Base-by-base conservation (phyloP, 2,329 filamentous ascomycete genomes). In the Orbilia quercus region DNA sequence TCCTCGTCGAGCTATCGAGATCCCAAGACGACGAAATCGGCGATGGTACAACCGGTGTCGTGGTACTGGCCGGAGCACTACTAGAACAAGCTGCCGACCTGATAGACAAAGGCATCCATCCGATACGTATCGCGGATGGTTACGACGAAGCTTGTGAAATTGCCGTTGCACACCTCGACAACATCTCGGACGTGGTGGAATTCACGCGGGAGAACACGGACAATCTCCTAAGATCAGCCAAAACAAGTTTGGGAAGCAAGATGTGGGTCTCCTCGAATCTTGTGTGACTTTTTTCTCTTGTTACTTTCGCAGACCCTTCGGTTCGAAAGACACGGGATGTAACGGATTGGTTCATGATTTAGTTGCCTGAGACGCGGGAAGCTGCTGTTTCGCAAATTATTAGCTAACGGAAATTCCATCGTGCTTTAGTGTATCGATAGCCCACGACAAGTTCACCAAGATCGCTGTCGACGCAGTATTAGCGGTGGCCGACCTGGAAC, bases 61-160 rank as follows among this genome's bases (percentile, higher is more conserved):
- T 99, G 57, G 96, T 99, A 53, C 84, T 99, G 77, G 95, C 95
- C 12, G 95, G 94, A 76, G 93, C 95, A 75, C 87, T 99, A 76
- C 85, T 99, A 74, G 96, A 99, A 83, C 94, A 98, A 83, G 95
- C 95, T 16, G 92, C 94, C 75, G 95, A 97, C 81, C 87, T 99
- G 78, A 98, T 99, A 81, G 96, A 99, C 86, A 99, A 99, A 87
- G 96, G 95, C 80, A 99, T 99, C 79, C 95, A 99, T 83, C 95
- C 95, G 75, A 99, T 99, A 81, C 87, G 96, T 78, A 98, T 99
- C 83, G 96, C 96, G 76, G 95, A 99, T 82, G 95, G 95, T 59
- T 99, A 96, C 83, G 95, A 99, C 81, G 89, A 96, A 79, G 95
- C 95, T 66, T 99, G 96, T 80, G 96, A 99, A 81, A 94, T 98